Conservation (phyloP, 163 green algal genomes). For the Smithsoniella earleae region DNA sequence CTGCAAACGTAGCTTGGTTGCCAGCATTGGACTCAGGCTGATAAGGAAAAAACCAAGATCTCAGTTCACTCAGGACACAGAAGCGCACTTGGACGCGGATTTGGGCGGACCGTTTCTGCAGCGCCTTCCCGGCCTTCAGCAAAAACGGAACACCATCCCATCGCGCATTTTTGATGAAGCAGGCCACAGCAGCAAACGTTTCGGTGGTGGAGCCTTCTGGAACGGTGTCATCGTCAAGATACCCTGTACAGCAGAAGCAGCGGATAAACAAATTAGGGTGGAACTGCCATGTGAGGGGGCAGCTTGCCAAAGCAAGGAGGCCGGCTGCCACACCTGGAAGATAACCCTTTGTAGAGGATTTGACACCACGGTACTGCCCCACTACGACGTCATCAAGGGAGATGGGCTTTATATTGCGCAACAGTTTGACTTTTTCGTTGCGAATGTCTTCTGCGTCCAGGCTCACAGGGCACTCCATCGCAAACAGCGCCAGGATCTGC, state of each 20-base stretch:
- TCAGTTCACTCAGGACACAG: too few species aligned
- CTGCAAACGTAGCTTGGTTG: constrained; percentile 56
- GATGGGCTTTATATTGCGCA: constrained; percentile 79
- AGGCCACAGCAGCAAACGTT: constrained; percentile 83
- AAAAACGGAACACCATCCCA: constrained; percentile 98
- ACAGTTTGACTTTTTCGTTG: constrained; percentile 91
- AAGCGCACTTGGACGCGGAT: constrained; percentile 77
- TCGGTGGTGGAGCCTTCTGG: constrained; percentile 63
- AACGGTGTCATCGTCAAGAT: constrained; percentile 95
- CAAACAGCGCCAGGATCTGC: constrained; percentile 91
- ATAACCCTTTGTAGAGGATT: background rate
- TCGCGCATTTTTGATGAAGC: constrained; percentile 92
- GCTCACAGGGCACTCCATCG: constrained; percentile 90
- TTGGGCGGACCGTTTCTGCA: constrained; percentile 74
- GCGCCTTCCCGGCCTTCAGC: constrained; percentile 95
- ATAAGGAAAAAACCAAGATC: too few species aligned
- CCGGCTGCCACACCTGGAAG: background rate
- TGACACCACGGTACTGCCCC: constrained; percentile 84
- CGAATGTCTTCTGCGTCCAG: constrained; percentile 93
- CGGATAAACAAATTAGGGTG: too few species aligned
- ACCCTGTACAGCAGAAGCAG: too few species aligned
- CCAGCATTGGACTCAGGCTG: too few species aligned
- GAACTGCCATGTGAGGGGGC: too few species aligned
- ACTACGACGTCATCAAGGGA: constrained; percentile 86
- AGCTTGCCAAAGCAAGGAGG: too few species aligned